These are phyloP conservation scores for Neurospora sp. DNA, from an alignment of 2,329 filamentous ascomycete genomes.

Conservation along the genomic window DNA sequence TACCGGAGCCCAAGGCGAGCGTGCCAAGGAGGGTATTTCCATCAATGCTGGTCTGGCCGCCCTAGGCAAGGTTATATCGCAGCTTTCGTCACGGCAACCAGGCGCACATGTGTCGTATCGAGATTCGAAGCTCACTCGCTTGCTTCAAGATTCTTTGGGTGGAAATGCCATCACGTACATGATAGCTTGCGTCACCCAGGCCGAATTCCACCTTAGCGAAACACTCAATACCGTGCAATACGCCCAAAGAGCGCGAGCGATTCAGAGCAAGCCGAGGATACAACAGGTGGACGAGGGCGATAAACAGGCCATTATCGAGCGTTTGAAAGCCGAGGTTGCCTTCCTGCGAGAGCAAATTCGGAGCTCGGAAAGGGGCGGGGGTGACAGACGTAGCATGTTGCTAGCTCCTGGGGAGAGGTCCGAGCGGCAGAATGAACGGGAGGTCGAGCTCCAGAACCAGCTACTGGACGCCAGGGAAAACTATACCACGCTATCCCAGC, in stretches of 20 bases:
- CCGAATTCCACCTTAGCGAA: conserved; percentile 94
- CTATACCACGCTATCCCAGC: conserved; percentile 81
- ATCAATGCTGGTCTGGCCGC: conserved; percentile 95
- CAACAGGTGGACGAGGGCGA: conserved; percentile 90
- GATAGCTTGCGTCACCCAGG: conserved; percentile 96
- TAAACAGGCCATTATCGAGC: conserved; percentile 87
- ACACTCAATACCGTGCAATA: conserved; percentile 97
- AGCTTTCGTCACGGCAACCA: conserved; percentile 80
- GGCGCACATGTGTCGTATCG: conserved; percentile 94
- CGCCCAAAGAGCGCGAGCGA: conserved; percentile 87
- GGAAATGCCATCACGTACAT: conserved; percentile 98
- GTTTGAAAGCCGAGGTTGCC: conserved; percentile 84
- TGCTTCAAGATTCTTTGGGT: conserved; percentile 92
- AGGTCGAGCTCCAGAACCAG: conserved; percentile 87
- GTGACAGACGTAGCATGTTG: conserved; percentile 37
- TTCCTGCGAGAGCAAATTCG: conserved; percentile 92
- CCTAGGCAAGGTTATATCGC: conserved; percentile 95
- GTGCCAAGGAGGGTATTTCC: conserved; percentile 91
- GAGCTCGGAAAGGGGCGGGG: conserved; percentile 59
- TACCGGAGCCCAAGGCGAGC: conserved; percentile 87
- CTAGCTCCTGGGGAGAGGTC: conserved; percentile 55
- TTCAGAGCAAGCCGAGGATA: conserved; percentile 95
- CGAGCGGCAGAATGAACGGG: conserved; percentile 74
- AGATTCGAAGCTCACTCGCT: conserved; percentile 89
- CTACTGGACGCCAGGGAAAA: conserved; percentile 89